Base-by-base conservation (phyloP, 1,284 basidiomycete species). In the Phellinidium pouzarii region DNA sequence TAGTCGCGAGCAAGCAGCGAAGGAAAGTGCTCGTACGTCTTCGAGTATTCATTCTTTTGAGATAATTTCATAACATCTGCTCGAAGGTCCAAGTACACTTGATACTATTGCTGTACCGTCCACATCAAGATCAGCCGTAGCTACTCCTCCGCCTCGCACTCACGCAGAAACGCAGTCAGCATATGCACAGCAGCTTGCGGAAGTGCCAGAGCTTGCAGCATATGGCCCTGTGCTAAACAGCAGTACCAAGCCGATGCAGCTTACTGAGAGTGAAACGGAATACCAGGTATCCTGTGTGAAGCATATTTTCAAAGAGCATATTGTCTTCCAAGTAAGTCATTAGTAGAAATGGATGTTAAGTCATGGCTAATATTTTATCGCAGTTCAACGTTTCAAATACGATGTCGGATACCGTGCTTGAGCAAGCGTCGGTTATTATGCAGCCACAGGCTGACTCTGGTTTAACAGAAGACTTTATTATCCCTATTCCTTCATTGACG, bases 331-430 rank as follows among this genome's bases (percentile, higher is more conserved):
- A 79, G 91, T 89, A 64, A 54, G 75, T 7, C 19, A 12, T 40
- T 27, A 12, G 42, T 41, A 34, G 58, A 17, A 34, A n/a, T 17
- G 46, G 3, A 52, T 1, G 3, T 20, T 14, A 27, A 60, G 46
- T 12, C 3, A 0, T 38, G 23, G 14, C 36, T 26, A 25, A 19
- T 1, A 19, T 12, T 45, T 44, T 1, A 31, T 45, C 34, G 22
- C 34, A 99, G 87, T 98, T 93, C 81, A 97, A 98, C 72, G 84
- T 99, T 48, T 91, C 92, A 54, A 99, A 99, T 68, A 99, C 96
- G n/a, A 79, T 99, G 51, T 86, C 93, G n/a, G 96, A 99, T 66
- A 94, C 92, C 3, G 87, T 99, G 4, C 75, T 99, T 56, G 96
- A 99, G 67, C 84, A 94, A 61, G 92, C 96, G 17, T 89, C 93